Evolutionary conservation across 352 stramenopile species (phyloP).

Genomic region (Peronospora tabacina): DNA sequence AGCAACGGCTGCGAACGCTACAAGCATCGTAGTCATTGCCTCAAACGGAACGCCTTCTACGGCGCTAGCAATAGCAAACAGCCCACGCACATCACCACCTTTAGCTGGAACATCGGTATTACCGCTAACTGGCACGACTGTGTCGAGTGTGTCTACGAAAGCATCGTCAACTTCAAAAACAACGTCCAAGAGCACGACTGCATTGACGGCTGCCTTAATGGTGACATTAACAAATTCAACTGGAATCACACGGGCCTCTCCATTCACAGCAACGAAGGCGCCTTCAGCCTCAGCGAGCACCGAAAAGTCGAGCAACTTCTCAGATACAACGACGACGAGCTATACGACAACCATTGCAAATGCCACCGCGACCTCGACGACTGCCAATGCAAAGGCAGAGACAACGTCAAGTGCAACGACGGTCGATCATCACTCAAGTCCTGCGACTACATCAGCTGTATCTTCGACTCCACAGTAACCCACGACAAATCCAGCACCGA

Average conservation of each 20-base stretch:
- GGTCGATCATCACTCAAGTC: no score
- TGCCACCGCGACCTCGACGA: no score
- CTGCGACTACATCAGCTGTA: no score
- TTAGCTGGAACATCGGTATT: neutral
- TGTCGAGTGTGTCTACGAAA: neutral
- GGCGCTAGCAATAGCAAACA: neutral
- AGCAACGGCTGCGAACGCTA: constrained; percentile 3
- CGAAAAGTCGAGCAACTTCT: constrained; percentile 10
- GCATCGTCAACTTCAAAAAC: constrained; percentile 5
- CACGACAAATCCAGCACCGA: no score
- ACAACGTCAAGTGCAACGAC: no score
- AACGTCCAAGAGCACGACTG: constrained; percentile 2
- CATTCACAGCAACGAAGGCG: constrained; percentile 1
- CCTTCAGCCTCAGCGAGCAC: constrained; percentile 1
- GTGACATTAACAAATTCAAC: constrained; percentile 8
- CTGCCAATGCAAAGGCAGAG: no score
- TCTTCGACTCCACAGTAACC: no score
- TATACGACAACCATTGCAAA: no score
- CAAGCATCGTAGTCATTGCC: neutral
- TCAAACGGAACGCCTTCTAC: neutral
- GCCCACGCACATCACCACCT: neutral
- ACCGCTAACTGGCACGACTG: neutral
- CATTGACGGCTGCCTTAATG: constrained; percentile 11
- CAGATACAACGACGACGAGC: constrained; percentile 4
- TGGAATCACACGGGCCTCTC: neutral